Evolutionary conservation across 148 eudicot genomes (phyloP), one percentile per base, ranked within the genome.

Genomic region (Fagopyrum homotropicum): DNA sequence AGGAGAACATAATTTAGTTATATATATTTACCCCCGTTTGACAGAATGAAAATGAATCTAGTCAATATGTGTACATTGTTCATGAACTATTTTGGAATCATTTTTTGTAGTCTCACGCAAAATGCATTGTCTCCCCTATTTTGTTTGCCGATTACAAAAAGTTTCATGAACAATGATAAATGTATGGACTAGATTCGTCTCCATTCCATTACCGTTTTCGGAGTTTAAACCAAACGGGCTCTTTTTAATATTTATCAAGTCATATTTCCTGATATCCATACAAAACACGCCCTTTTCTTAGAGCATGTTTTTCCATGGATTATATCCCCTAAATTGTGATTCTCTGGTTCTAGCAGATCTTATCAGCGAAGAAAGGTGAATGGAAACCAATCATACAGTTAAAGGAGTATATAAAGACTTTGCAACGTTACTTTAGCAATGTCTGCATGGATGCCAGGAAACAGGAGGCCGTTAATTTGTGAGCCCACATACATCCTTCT

Each of bases 331-430:
- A 22, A 57, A 7, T 57, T 57, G 63, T 57, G 63, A 19, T 9
- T 1, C 52, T 72, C 15, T 48, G 6, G 3, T 40, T 73, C 49
- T 43, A 54, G 19, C 82, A 88, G 92, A 86, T 86, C 73, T 89
- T 89, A 70, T 89, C 90, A 6, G 44, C 81, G 84, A 76, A 86
- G 78, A 83, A 88, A 78, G 88, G 92, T 45, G 88, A 89, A 77
- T 89, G 92, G 88, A 86, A 82, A 72, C 90, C 89, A 46, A 88
- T 88, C 63, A 89, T 80, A 11, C 88, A 85, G 45, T 89, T 89
- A 12, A 89, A 89, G 80, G 92, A 89, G 75, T 82, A 86, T 66
- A 81, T 86, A 49, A 81, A 88, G 63, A 89, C 90, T 63, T 83
- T 89, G 60, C 90, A 89, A 48, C 82, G 92, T n/a, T 86, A 86